Evolutionary conservation across 257 asterid genomes (phyloP).

Genomic region (Ehretia macrophylla): DNA sequence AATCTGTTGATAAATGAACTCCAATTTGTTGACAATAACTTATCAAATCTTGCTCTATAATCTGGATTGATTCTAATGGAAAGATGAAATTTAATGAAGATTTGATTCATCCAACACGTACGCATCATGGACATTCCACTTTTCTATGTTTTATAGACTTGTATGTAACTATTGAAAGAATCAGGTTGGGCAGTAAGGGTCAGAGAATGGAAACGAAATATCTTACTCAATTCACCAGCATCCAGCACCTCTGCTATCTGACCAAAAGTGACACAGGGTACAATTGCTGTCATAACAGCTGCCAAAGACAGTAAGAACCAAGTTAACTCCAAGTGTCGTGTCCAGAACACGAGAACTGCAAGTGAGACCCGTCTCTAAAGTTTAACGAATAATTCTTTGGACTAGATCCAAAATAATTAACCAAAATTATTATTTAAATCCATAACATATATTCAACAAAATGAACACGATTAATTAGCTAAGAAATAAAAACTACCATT

Average conservation of each 20-base stretch:
- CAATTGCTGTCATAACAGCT: slow-evolving; percentile 37
- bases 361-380: too few species aligned
- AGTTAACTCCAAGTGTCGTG: too few species aligned
- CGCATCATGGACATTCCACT: neutral
- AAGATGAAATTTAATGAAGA: too few species aligned
- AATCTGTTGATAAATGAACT: too few species aligned
- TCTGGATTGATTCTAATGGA: too few species aligned
- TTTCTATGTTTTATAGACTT: neutral
- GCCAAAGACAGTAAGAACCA: too few species aligned
- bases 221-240: slow-evolving; percentile 32
- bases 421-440: neutral
- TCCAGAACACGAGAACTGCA: neutral
- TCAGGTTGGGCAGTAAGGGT: neutral
- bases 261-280: slow-evolving; percentile 52
- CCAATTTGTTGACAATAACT: too few species aligned
- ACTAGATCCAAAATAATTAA: too few species aligned
- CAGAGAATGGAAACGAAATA: neutral
- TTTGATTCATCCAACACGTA: neutral
- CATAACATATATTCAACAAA: too few species aligned
- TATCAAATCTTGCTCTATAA: too few species aligned
- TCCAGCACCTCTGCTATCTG: slow-evolving; percentile 49
- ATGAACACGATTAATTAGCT: too few species aligned
- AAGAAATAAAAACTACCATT: too few species aligned
- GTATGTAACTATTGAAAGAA: neutral
- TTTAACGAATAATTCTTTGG: neutral